phyloP scores from a whole-genome alignment of 2,329 filamentous ascomycete genomes.

The Macrophomina tecta region DNA sequence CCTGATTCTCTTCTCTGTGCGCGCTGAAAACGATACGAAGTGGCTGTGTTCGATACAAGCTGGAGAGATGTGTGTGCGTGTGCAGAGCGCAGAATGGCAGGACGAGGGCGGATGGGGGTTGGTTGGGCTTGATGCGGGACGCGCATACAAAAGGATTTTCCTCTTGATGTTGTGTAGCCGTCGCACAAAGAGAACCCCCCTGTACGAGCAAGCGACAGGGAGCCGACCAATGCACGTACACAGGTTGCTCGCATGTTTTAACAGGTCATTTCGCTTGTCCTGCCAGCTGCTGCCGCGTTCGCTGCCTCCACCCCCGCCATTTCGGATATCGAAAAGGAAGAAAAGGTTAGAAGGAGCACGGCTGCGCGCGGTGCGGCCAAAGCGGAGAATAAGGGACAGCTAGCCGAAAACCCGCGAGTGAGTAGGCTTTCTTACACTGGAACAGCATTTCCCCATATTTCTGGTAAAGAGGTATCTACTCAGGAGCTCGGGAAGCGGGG shows the following conservation, averaged over 20 bases:
- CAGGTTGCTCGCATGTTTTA: conserved; percentile 1
- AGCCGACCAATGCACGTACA: not conserved
- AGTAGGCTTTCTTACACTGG: not conserved
- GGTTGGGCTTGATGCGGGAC: not conserved
- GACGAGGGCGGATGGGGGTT: not conserved
- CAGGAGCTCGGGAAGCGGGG: too few relatives aligned
- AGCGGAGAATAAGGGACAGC: too few relatives aligned
- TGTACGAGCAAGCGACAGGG: not conserved
- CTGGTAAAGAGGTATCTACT: too few relatives aligned
- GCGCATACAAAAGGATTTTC: conserved; percentile 1
- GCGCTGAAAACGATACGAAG: too few relatives aligned
- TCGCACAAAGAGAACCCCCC: not conserved
- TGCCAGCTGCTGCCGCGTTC: not conserved
- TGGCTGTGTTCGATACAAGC: too few relatives aligned
- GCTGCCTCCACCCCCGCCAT: not conserved
- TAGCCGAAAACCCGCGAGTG: too few relatives aligned
- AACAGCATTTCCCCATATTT: too few relatives aligned
- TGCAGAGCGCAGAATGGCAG: not conserved
- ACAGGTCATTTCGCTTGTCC: not conserved
- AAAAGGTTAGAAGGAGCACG: not conserved
- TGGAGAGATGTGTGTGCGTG: not conserved
- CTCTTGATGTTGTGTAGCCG: not conserved
- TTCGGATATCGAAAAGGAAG: conserved; percentile 1
- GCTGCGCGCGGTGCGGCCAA: too few relatives aligned
- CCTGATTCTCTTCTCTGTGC: too few relatives aligned